Conservation (phyloP, 495 filamentous ascomycete species). For the Talaromyces adpressus region DNA sequence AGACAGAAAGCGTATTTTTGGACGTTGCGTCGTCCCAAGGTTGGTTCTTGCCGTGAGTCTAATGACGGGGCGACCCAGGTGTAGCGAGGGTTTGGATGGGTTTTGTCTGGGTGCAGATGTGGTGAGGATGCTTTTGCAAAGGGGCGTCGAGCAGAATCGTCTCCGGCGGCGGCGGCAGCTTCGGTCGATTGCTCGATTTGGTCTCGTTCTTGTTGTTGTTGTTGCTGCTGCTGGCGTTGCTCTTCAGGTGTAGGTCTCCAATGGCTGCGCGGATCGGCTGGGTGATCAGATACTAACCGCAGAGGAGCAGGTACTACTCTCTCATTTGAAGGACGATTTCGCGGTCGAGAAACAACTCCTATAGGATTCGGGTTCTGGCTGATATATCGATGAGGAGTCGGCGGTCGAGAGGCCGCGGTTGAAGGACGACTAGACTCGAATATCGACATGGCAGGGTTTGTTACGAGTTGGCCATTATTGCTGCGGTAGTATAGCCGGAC, state of each 20-base stretch:
- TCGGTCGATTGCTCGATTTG: not conserved
- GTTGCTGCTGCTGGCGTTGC: not conserved
- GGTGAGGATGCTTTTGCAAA: slow-evolving; percentile 59
- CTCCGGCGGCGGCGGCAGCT: not conserved
- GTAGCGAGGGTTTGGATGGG: slow-evolving; percentile 42
- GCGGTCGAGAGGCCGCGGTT: slow-evolving; percentile 8
- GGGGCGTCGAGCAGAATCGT: not conserved
- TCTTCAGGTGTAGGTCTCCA: slow-evolving; percentile 22
- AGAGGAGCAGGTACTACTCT: slow-evolving; percentile 10
- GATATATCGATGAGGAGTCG: slow-evolving; percentile 4
- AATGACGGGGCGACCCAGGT: slow-evolving; percentile 66
- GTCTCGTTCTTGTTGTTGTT: slow-evolving; percentile 16
- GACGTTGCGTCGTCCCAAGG: slow-evolving; percentile 62
- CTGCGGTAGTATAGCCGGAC: slow-evolving; percentile 40
- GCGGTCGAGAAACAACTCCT: slow-evolving; percentile 41
- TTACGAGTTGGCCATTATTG: slow-evolving; percentile 25
- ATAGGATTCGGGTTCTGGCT: slow-evolving; percentile 5
- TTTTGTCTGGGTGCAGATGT: slow-evolving; percentile 59
- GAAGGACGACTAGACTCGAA: slow-evolving; percentile 19
- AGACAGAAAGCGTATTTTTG: slow-evolving; percentile 84
- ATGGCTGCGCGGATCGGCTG: slow-evolving; percentile 38
- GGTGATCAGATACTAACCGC: slow-evolving; percentile 18
- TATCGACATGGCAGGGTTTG: slow-evolving; percentile 25
- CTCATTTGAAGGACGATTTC: slow-evolving; percentile 36
- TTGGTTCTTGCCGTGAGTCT: slow-evolving; percentile 48